Base-by-base conservation (phyloP, 108 stramenopile genomes). In the Fistulifera solaris region DNA sequence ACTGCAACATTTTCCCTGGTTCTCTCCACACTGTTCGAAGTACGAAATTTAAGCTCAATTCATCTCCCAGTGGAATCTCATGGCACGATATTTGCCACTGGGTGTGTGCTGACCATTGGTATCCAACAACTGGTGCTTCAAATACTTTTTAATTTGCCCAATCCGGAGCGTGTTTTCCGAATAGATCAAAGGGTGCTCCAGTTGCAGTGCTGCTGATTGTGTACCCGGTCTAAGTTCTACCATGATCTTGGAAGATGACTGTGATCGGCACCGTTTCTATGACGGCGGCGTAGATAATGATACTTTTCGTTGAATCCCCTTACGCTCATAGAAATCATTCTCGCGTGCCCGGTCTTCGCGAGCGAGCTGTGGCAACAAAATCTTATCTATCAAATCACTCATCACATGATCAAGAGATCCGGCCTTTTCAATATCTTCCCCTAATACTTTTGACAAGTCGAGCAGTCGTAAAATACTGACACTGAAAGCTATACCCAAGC, bases 311-410 rank as follows among this genome's bases (percentile, higher is more conserved):
- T 44, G 21, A 19, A 59, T 59, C 0, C 46, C 58, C 48, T 26
- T 18, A 1, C 6, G 18, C 24, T 8, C n/a, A 26, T 59, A 59
- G 27, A 59, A 59, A 13, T 26, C 26, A 1, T 4, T 7, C 39
- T 59, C 58, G 26, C 27, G 24, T 8, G 21, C 17, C n/a, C 17
- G 8, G 17, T 59, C 58, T 46, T 61, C 47, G 21, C 38, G 45
- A 19, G 35, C 65, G 21, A 40, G 21, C 17, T 27, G 18, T 17
- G 64, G 64, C 48, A 65, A 58, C 5, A 82, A 61, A 26, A 80
- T 61, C 58, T 78, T 69, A 59, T 77, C 64, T 22, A 86, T 62
- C 38, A 82, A 21, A 39, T 80, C 70, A 58, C 80, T 59, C 43
- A 83, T 38, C 26, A 63, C 73, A 23, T 76, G 61, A 54, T 80